Conservation (phyloP, 177 flowering plant genomes). For the Vitis hybrid region DNA sequence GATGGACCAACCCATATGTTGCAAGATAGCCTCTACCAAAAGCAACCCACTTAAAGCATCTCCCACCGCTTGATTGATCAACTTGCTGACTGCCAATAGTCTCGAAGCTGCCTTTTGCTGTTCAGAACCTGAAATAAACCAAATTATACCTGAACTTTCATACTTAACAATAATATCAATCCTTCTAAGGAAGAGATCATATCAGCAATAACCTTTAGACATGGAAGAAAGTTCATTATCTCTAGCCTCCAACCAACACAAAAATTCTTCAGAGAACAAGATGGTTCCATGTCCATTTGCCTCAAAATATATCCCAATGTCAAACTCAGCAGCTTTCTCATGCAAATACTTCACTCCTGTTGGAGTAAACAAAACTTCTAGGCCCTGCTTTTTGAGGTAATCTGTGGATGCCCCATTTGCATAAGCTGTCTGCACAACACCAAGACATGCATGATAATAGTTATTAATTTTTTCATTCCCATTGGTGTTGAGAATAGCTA, state of each 20-base stretch:
- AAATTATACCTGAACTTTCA: neutral
- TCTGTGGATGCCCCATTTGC: slow-evolving; percentile 96
- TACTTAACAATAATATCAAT: neutral
- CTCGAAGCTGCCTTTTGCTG: slow-evolving; percentile 72
- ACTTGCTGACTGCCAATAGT: slow-evolving; percentile 69
- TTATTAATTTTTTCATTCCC: slow-evolving; percentile 17
- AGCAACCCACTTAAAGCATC: slow-evolving; percentile 92
- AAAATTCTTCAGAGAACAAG: slow-evolving; percentile 66
- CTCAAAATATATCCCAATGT: slow-evolving; percentile 93
- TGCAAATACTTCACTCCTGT: slow-evolving; percentile 95
- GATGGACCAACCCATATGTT: slow-evolving; percentile 72
- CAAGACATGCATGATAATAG: slow-evolving; percentile 44
- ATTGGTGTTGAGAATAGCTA: slow-evolving; percentile 36
- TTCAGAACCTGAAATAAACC: slow-evolving; percentile 56
- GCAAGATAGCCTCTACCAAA: slow-evolving; percentile 82
- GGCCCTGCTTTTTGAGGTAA: slow-evolving; percentile 63
- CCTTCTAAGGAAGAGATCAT: neutral
- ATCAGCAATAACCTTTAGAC: slow-evolving; percentile 47
- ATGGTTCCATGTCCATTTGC: slow-evolving; percentile 99
- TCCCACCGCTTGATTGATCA: slow-evolving; percentile 94
- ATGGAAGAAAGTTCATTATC: slow-evolving; percentile 44
- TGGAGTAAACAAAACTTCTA: slow-evolving; percentile 76
- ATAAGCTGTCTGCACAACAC: slow-evolving; percentile 94
- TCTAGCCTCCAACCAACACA: slow-evolving; percentile 59
- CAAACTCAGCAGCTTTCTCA: slow-evolving; percentile 88